Conservation (phyloP, 345 rosid genomes). For the Citrus hindsii region DNA sequence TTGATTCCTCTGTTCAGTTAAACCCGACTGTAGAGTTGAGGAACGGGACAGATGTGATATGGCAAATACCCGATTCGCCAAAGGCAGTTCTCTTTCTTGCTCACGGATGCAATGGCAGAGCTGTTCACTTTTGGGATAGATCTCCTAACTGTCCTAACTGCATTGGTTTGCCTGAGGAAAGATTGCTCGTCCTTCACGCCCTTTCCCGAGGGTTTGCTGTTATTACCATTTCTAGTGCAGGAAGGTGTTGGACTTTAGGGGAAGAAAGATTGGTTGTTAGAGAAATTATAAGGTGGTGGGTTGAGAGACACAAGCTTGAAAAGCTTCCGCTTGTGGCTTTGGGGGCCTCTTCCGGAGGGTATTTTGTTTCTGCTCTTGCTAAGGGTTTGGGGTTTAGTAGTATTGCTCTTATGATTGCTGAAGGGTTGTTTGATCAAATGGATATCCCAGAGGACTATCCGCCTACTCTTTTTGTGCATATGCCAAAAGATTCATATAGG, state of each 20-base stretch:
- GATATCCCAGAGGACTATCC: slow-evolving; percentile 59
- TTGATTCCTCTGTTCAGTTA: slow-evolving; percentile 30
- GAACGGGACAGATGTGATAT: slow-evolving; percentile 71
- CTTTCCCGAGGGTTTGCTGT: slow-evolving; percentile 59
- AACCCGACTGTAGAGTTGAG: slow-evolving; percentile 54
- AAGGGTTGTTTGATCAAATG: slow-evolving; percentile 65
- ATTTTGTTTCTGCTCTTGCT: slow-evolving; percentile 81
- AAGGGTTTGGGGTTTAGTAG: slow-evolving; percentile 56
- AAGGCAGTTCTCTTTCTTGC: slow-evolving; percentile 81
- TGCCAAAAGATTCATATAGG: slow-evolving; percentile 75
- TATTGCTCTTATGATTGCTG: slow-evolving; percentile 79
- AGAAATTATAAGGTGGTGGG: slow-evolving; percentile 60
- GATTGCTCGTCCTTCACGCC: slow-evolving; percentile 55
- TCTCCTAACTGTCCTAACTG: slow-evolving; percentile 62
- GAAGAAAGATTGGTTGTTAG: slow-evolving; percentile 53
- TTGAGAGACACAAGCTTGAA: slow-evolving; percentile 44
- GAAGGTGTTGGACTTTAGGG: slow-evolving; percentile 69
- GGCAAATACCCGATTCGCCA: slow-evolving; percentile 75
- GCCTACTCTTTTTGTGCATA: slow-evolving; percentile 82
- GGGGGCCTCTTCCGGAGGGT: slow-evolving; percentile 96
- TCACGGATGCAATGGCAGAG: slow-evolving; percentile 88
- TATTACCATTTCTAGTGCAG: slow-evolving; percentile 63
- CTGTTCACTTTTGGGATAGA: slow-evolving; percentile 80
- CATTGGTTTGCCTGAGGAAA: slow-evolving; percentile 84
- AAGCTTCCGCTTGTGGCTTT: slow-evolving; percentile 80